Conservation (phyloP, 2,329 filamentous ascomycete genomes). For the Acephala macrosclerotiorum region DNA sequence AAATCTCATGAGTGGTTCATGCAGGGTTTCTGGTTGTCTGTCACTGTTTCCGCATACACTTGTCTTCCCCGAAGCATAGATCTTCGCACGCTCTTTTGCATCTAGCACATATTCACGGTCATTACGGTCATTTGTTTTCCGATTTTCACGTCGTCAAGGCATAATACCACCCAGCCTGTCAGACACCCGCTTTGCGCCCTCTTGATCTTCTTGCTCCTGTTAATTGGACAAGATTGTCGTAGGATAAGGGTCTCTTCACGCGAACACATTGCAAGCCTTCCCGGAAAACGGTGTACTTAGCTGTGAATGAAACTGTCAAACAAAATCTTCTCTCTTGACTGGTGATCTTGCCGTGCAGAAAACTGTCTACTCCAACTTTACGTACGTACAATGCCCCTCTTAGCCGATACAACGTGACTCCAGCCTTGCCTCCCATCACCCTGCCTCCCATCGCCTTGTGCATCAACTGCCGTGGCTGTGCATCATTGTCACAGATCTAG, state of each 20-base stretch:
- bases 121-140: constrained; percentile 13
- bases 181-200: constrained; percentile 12
- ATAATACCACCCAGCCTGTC: constrained; percentile 15
- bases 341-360: background rate
- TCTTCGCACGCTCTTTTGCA: constrained; percentile 11
- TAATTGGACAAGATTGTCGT: constrained; percentile 30
- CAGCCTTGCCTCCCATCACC: too few species aligned
- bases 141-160: constrained; percentile 10
- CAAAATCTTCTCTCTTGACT: background rate
- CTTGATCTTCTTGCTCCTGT: constrained; percentile 29
- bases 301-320: background rate
- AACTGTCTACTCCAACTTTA: too few species aligned
- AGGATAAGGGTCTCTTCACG: constrained; percentile 29
- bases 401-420: too few species aligned
- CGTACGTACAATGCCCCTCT: too few species aligned
- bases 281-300: background rate
- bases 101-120: constrained; percentile 17
- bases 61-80: constrained; percentile 9
- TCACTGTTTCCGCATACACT: background rate
- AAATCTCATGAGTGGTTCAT: constrained; percentile 5
- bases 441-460: too few species aligned
- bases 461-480: too few species aligned
- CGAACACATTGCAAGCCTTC: background rate
- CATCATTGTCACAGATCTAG: too few species aligned
- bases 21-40: background rate